Evolutionary conservation across 106 monocot species (phyloP).

Genomic region (Dendrobium chrysotoxum): DNA sequence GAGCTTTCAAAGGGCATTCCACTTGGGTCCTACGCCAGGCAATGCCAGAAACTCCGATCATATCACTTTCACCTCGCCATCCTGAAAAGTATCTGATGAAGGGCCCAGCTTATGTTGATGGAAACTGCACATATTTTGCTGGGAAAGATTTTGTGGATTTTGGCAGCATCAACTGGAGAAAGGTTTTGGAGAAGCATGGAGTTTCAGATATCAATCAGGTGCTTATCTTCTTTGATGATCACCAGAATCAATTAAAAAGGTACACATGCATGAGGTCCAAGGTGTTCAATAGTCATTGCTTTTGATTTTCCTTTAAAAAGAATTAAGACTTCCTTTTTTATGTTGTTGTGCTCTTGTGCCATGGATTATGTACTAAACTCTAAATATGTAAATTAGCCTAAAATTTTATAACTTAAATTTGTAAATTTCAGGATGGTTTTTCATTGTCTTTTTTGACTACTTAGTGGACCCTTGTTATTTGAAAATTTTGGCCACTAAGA

Average conservation of each 20-base stretch:
- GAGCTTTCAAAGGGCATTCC: slow-evolving; percentile 94
- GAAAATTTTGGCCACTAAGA: neutral
- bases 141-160: slow-evolving; percentile 97
- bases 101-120: slow-evolving; percentile 92
- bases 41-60: slow-evolving; percentile 59
- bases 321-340: neutral
- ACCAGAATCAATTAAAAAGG: slow-evolving; percentile 98
- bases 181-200: slow-evolving; percentile 66
- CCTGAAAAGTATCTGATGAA: slow-evolving; percentile 89
- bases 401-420: neutral
- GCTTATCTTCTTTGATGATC: slow-evolving; percentile 92
- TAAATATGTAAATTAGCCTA: neutral
- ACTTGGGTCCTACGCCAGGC: slow-evolving; percentile 96
- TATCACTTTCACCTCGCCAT: slow-evolving; percentile 84
- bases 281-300: neutral
- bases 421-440: neutral
- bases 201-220: slow-evolving; percentile 60
- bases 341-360: neutral
- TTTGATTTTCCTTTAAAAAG: neutral
- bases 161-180: slow-evolving; percentile 65
- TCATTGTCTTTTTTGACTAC: neutral
- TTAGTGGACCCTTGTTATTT: neutral
- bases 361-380: neutral
- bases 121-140: slow-evolving; percentile 88
- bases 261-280: slow-evolving; percentile 11